Evolutionary conservation across 2,329 filamentous ascomycete species (phyloP), one percentile per base, ranked within the genome.

Genomic region (Trichoderma gracile): DNA sequence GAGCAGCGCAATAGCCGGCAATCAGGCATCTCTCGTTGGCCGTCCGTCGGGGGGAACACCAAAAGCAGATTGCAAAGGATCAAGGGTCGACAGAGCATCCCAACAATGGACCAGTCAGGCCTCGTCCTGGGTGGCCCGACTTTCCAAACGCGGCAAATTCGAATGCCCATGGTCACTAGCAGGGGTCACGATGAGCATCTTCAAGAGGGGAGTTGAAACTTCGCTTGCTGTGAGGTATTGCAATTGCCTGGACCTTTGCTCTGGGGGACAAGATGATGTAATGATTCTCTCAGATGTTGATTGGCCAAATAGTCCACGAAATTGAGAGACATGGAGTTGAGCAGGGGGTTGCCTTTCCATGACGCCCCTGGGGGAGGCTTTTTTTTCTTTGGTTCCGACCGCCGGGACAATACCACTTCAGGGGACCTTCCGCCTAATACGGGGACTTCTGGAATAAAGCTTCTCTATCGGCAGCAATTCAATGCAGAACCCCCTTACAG

Each of bases 31-130:
- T 62, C 38, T 46, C 38, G 58, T 33, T 54, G 49, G 58, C 58
- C 25, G 38, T 54, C 27, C 40, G 25, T 45, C 49, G 19, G 25
- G 40, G 49, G 43, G 58, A 25, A 25, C 40, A 54, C 60, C 42
- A 63, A 63, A 56, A 56, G 60, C 52, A 63, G 60, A 63, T 63
- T 63, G 56, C 60, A 52, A 52, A 63, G 60, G 60, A 56, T 56
- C 60, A 56, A 63, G 52, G 50, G 50, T 63, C 21, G 52, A 63
- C 52, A 40, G 47, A 50, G 30, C 21, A 27, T 43, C 60, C 60
- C 50, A 63, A 49, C 23, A 30, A 38, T 14, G 50, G 52, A 56
- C 60, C 50, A 63, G 50, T 55, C 50, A 56, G 52, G 52, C 60
- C 30, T 63, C 52, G 52, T 42, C 27, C 42, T 56, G 45, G 45